phyloP scores from a whole-genome alignment of 2,329 filamentous ascomycete genomes.

The Fusarium pininemorale region DNA sequence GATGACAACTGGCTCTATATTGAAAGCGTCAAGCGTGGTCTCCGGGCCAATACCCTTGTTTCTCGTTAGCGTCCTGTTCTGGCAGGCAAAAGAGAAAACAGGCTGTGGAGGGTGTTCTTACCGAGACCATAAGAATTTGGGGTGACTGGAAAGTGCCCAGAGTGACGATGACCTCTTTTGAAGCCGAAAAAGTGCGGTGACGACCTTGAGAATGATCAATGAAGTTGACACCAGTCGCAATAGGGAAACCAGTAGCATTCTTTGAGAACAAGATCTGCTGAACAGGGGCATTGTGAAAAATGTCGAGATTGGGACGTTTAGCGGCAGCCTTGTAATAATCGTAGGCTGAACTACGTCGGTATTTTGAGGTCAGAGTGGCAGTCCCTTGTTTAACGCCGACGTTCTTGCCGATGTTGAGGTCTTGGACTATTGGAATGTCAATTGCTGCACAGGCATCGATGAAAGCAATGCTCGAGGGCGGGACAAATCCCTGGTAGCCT shows the following conservation, averaged over 20 bases:
- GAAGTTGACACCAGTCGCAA: neutral
- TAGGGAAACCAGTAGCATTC: neutral
- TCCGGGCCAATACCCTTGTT: neutral
- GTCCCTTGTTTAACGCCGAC: conserved; percentile 3
- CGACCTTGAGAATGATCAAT: conserved; percentile 3
- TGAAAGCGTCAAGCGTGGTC: neutral
- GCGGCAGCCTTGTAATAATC: conserved; percentile 5
- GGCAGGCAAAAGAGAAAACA: fast-evolving
- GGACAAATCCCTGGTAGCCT: conserved; percentile 3
- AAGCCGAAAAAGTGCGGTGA: neutral
- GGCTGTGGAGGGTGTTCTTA: neutral
- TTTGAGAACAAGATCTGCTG: neutral
- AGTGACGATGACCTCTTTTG: neutral
- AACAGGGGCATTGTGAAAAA: conserved; percentile 1
- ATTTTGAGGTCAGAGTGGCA: neutral
- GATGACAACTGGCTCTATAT: conserved; percentile 5
- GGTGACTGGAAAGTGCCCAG: conserved; percentile 12
- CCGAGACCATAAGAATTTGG: conserved; percentile 6
- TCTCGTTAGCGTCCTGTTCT: neutral
- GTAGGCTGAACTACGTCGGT: conserved; percentile 3
- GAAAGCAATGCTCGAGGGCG: conserved; percentile 1
- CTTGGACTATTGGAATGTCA: neutral
- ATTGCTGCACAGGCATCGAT: conserved; percentile 8
- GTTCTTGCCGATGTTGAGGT: conserved; percentile 5
- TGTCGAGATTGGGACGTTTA: neutral